phyloP scores from a whole-genome alignment of 2,329 filamentous ascomycete species.

The Rhinocladiella mackenziei region DNA sequence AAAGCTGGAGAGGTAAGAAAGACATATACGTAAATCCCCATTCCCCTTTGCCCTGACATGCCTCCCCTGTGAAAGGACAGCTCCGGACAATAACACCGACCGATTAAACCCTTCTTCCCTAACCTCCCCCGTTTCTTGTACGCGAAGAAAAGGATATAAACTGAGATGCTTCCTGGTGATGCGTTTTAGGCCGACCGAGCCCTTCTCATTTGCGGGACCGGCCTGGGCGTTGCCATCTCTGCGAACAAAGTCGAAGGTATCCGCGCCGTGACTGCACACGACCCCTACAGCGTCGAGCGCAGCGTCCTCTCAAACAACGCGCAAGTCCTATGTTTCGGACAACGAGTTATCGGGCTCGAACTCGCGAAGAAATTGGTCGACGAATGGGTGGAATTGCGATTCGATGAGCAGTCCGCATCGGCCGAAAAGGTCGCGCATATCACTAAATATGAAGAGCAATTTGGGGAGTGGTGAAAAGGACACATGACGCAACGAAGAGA shows the following conservation, averaged over 20 bases:
- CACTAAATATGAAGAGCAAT: constrained; percentile 42
- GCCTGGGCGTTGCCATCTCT: constrained; percentile 80
- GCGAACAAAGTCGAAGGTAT: constrained; percentile 85
- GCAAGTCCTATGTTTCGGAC: constrained; percentile 81
- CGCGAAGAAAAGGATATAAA: too few species aligned
- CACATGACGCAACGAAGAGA: too few species aligned
- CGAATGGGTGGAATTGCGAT: constrained; percentile 81
- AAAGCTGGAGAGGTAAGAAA: constrained; percentile 38
- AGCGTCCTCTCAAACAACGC: constrained; percentile 79
- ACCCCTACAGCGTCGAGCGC: constrained; percentile 77
- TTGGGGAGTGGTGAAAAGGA: constrained; percentile 23
- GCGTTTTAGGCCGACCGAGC: constrained; percentile 64
- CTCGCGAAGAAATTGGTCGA: constrained; percentile 69
- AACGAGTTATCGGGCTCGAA: constrained; percentile 77
- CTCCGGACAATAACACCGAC: background rate
- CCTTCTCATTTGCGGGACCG: constrained; percentile 78
- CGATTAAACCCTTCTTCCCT: background rate
- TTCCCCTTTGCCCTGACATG: background rate
- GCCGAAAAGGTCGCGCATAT: constrained; percentile 56
- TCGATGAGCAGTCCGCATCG: constrained; percentile 64
- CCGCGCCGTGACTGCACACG: constrained; percentile 83
- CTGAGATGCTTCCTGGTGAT: too few species aligned
- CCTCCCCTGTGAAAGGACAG: background rate
- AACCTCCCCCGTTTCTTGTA: background rate
- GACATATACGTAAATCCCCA: too few species aligned